These are phyloP conservation scores for Termitomyces sp. DNA, from an alignment of 768 basidiomycete genomes.

Conservation along the genomic window DNA sequence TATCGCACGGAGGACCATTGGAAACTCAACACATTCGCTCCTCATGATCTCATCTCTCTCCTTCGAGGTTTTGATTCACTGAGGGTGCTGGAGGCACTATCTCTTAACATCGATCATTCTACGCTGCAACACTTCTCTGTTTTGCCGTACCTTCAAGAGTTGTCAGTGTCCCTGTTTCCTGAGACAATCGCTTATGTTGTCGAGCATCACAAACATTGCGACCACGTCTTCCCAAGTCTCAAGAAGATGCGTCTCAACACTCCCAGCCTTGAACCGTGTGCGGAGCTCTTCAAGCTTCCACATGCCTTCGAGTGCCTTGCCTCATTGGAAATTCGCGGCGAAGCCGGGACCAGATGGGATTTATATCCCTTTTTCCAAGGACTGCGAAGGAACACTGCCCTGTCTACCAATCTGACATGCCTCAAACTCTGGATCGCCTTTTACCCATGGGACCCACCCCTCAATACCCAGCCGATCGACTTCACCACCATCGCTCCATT, in stretches of 20 bases:
- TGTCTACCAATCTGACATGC: neutral
- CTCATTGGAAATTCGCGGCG: neutral
- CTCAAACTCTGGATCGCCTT: conserved; percentile 2
- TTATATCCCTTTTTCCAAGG: neutral
- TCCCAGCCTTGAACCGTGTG: neutral
- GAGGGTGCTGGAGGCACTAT: conserved; percentile 1
- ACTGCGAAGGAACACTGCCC: neutral
- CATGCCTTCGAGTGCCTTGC: neutral
- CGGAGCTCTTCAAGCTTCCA: conserved; percentile 1
- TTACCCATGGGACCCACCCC: neutral
- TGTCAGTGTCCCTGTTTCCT: conserved; percentile 1
- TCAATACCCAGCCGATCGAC: neutral
- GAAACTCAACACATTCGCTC: conserved; percentile 4
- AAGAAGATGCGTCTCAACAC: conserved; percentile 2
- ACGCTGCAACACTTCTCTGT: neutral
- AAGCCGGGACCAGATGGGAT: neutral
- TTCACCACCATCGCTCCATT: conserved; percentile 1
- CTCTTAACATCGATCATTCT: conserved; percentile 2
- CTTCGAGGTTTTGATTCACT: neutral
- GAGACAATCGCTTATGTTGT: neutral
- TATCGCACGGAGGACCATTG: conserved; percentile 3
- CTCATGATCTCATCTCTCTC: conserved; percentile 1
- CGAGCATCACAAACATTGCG: neutral
- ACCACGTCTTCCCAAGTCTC: conserved; percentile 1
- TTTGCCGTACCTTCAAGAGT: neutral